These are phyloP conservation scores for Diphasiastrum complanatum DNA, from an alignment of 83 land plant genomes.

Conservation along the genomic window DNA sequence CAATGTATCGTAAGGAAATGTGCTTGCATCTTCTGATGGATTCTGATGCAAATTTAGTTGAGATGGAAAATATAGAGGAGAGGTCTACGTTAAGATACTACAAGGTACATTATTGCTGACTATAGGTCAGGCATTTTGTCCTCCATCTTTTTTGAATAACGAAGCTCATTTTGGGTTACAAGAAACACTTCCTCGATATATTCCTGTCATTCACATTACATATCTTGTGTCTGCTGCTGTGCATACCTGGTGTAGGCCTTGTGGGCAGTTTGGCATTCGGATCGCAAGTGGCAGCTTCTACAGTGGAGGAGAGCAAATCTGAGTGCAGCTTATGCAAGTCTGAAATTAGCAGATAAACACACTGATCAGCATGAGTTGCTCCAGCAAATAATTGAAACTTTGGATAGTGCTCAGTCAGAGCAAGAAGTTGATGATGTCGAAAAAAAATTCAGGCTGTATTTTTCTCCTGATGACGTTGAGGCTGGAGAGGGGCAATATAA, in stretches of 20 bases:
- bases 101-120: slow-evolving; percentile 37
- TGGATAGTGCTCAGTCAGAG: slow-evolving; percentile 63
- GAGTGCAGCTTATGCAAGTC: slow-evolving; percentile 48
- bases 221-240: too few relatives aligned
- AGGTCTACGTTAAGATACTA: slow-evolving; percentile 43
- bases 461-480: slow-evolving; percentile 80
- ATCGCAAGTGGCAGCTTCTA: slow-evolving; percentile 73
- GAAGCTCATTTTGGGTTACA: too few relatives aligned
- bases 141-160: background rate
- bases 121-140: background rate
- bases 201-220: too few relatives aligned
- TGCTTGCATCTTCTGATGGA: slow-evolving; percentile 55
- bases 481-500: slow-evolving; percentile 76
- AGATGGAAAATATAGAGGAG: slow-evolving; percentile 21
- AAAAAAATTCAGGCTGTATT: slow-evolving; percentile 75
- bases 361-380: slow-evolving; percentile 44
- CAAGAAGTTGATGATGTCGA: slow-evolving; percentile 84
- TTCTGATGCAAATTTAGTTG: slow-evolving; percentile 24
- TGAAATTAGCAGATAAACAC: slow-evolving; percentile 37
- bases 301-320: slow-evolving; percentile 69
- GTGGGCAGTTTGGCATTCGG: slow-evolving; percentile 71
- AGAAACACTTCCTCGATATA: too few relatives aligned
- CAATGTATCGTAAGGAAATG: slow-evolving; percentile 78
- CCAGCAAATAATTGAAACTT: slow-evolving; percentile 42
- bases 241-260: slow-evolving; percentile 56